Evolutionary conservation across 163 green algal genomes (phyloP), one percentile per base, ranked within the genome.

Genomic region (Chloroidium sp.): DNA sequence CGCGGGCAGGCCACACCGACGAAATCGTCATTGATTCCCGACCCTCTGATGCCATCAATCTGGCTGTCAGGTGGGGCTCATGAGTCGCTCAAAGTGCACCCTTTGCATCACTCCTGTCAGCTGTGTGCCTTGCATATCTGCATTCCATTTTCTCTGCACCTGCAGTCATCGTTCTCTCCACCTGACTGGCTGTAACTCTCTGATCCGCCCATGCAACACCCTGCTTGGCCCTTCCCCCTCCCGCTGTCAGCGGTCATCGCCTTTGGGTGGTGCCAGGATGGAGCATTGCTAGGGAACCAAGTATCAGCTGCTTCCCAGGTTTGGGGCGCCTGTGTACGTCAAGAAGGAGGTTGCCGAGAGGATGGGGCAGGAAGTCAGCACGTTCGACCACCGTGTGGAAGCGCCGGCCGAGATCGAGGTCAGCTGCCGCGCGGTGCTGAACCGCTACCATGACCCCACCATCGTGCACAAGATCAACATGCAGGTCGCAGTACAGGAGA

Each of bases 11-110:
- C 10, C 61, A 76, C 69, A 76, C 77, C 64, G 3, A 36, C 3
- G 90, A 92, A 82, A 69, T 94, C 3, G 82, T 88, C 67, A 75
- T 95, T 4, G 91, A 95, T 69, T 84, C 88, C 6, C 78, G 91
- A 60, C 91, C 91, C 10, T 91, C 85, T 14, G 91, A 95, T 69
- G 91, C 90, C 2, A 84, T 95, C 77, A 94, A 94, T 83, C 78
- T 95, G 76, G 90, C 90, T 3, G 36, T 36, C 36, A 36, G 36
- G 36, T 36, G 36, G 36, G 36, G 36, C 36, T 36, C 36, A 36
- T 36, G 36, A 36, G 36, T 36, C 36, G 36, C 36, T 36, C 36
- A 36, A 36, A 36, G 36, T 36, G 36, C 36, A 36, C 36, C 36
- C 36, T 36, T 36, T 36, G 36, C 36, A 36, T 36, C 36, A 36